These are phyloP conservation scores for Fusarium napiforme DNA, from an alignment of 2,329 filamentous ascomycete species.

Conservation along the genomic window DNA sequence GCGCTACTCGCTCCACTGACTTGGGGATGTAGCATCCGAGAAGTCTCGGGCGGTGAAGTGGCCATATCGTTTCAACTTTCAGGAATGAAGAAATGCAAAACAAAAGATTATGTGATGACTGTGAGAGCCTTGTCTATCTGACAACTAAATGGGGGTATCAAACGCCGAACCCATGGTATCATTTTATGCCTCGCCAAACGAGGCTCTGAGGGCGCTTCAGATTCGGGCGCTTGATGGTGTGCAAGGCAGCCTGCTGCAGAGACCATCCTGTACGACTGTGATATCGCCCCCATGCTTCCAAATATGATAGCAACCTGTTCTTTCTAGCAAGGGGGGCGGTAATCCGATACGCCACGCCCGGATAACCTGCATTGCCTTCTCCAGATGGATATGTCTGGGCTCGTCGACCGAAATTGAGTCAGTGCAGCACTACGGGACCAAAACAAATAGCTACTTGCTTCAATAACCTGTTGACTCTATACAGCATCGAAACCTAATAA, in stretches of 20 bases:
- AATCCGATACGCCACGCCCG: too few relatives aligned
- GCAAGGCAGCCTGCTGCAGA: background rate
- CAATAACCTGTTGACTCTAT: fast-evolving
- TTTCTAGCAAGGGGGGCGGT: background rate
- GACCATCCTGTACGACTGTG: background rate
- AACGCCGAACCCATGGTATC: background rate
- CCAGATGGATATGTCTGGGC: too few relatives aligned
- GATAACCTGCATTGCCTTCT: too few relatives aligned
- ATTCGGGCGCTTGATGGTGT: background rate
- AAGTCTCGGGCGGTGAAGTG: fast-evolving
- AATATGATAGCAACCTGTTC: background rate
- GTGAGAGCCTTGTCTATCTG: background rate
- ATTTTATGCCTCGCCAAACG: background rate
- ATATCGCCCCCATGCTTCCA: background rate
- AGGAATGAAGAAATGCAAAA: background rate
- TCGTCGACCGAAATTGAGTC: too few relatives aligned
- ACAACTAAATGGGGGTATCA: background rate
- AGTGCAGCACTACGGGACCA: too few relatives aligned
- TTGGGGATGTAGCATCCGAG: fast-evolving
- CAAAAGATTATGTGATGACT: background rate
- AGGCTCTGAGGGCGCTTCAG: background rate
- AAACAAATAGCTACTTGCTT: too few relatives aligned
- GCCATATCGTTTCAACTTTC: too few relatives aligned
- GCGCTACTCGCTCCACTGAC: background rate
- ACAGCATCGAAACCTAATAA: too few relatives aligned